Conservation (phyloP, 257 asterid species). For the Ilex aquifolium region DNA sequence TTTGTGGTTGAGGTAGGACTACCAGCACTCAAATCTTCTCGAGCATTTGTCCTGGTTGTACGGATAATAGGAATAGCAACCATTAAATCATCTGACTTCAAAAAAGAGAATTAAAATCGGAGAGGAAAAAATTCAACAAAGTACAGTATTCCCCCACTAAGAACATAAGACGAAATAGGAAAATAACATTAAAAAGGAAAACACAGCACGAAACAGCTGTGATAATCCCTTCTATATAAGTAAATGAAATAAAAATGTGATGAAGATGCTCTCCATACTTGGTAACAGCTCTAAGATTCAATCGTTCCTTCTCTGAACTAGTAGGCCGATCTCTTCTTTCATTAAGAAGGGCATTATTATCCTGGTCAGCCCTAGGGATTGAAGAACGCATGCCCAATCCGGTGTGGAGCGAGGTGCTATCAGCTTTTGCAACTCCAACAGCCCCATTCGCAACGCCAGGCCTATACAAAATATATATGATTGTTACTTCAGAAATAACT, state of each 20-base stretch:
- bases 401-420: conserved; percentile 47
- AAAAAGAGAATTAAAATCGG: neutral
- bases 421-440: conserved; percentile 49
- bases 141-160: too few relatives aligned
- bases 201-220: too few relatives aligned
- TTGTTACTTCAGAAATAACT: too few relatives aligned
- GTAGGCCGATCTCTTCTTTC: conserved; percentile 68
- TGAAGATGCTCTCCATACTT: conserved; percentile 36
- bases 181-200: too few relatives aligned
- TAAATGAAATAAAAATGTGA: too few relatives aligned
- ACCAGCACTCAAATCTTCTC: conserved; percentile 72
- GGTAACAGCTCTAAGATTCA: conserved; percentile 59
- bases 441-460: conserved; percentile 63
- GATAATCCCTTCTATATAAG: too few relatives aligned
- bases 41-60: conserved; percentile 55
- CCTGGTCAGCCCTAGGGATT: conserved; percentile 60
- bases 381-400: conserved; percentile 65
- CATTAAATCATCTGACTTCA: conserved; percentile 12
- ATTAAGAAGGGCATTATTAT: conserved; percentile 53
- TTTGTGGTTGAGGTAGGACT: conserved; percentile 86
- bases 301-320: conserved; percentile 67
- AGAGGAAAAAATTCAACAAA: neutral
- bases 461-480: conserved; percentile 20
- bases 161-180: too few relatives aligned
- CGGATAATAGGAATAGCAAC: conserved; percentile 7